Percentiles rank a stretch among this genome's conserved stretches.
phyloP scores from a whole-genome alignment of 2,329 filamentous ascomycete genomes.

The Epichloe brachyelytri region DNA sequence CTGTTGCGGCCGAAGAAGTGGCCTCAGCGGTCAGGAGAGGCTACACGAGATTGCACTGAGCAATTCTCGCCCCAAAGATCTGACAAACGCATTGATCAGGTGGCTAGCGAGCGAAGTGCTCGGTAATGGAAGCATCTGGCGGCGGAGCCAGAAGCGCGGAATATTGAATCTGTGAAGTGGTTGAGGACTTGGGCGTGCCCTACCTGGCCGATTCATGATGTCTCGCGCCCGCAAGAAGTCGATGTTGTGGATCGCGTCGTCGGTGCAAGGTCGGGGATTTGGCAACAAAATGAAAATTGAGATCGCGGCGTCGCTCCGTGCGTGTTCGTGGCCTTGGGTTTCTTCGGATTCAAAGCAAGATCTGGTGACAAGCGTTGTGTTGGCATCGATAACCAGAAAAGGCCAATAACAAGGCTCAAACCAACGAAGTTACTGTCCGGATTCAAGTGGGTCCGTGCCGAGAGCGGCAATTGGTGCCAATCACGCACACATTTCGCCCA shows the following conservation, averaged over 20 bases:
- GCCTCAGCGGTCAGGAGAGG: neutral
- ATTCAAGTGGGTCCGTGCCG: constrained; percentile 28
- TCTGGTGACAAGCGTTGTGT: neutral
- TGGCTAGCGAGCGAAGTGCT: neutral
- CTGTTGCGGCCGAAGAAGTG: neutral
- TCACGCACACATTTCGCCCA: constrained; percentile 8
- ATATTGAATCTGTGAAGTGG: constrained; percentile 7
- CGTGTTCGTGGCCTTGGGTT: neutral
- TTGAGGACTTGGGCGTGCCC: constrained; percentile 17
- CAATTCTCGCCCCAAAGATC: neutral
- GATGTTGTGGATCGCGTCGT: neutral
- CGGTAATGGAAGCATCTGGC: neutral
- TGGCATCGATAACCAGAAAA: constrained; percentile 8
- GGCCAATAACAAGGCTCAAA: constrained; percentile 14
- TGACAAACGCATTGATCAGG: neutral
- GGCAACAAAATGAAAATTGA: neutral
- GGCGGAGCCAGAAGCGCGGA: neutral
- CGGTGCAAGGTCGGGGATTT: neutral
- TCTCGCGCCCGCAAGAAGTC: constrained; percentile 9
- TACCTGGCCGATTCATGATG: constrained; percentile 51
- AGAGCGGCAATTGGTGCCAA: constrained; percentile 15
- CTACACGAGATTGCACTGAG: neutral
- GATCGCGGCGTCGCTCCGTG: neutral
- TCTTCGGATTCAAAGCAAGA: neutral
- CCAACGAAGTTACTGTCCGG: constrained; percentile 17